Conservation (phyloP, 495 filamentous ascomycete species). For the Aspergillus sclerotiicarbonarius region DNA sequence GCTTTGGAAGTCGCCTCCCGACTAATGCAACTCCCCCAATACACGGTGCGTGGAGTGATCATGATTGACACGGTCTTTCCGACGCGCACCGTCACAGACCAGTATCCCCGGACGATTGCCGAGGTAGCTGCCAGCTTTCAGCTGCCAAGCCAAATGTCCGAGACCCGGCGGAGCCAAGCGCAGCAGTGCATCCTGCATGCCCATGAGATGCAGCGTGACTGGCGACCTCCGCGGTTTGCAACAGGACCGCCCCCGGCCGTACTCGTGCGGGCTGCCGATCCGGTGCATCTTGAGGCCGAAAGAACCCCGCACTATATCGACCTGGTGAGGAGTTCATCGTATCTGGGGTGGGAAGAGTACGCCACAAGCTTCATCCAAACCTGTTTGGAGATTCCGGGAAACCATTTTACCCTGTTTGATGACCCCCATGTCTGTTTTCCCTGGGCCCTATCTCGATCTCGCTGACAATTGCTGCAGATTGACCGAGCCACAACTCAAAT, state of each 20-base stretch:
- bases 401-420: slow-evolving; percentile 12
- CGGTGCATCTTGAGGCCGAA: neutral
- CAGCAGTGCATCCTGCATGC: slow-evolving; percentile 5
- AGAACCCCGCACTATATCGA: neutral
- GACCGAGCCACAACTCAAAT: neutral
- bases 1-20: slow-evolving; percentile 11
- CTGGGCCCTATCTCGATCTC: neutral
- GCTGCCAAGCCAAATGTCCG: slow-evolving; percentile 1
- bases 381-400: slow-evolving; percentile 1
- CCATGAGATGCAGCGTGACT: slow-evolving; percentile 11
- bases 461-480: neutral
- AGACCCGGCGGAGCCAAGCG: neutral
- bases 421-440: slow-evolving; percentile 3
- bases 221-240: slow-evolving; percentile 3
- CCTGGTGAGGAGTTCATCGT: neutral
- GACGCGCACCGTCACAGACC: neutral
- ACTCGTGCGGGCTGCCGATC: neutral
- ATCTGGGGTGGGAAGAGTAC: slow-evolving; percentile 12
- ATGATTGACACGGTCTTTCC: slow-evolving; percentile 14
- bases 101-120: slow-evolving; percentile 4
- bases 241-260: neutral
- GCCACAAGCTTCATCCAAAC: slow-evolving; percentile 5
- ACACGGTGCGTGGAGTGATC: slow-evolving; percentile 6
- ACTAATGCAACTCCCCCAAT: slow-evolving; percentile 11
- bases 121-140: slow-evolving; percentile 3